Conservation (phyloP, 805 yeast genomes). For the Kodamaea leandrae region DNA sequence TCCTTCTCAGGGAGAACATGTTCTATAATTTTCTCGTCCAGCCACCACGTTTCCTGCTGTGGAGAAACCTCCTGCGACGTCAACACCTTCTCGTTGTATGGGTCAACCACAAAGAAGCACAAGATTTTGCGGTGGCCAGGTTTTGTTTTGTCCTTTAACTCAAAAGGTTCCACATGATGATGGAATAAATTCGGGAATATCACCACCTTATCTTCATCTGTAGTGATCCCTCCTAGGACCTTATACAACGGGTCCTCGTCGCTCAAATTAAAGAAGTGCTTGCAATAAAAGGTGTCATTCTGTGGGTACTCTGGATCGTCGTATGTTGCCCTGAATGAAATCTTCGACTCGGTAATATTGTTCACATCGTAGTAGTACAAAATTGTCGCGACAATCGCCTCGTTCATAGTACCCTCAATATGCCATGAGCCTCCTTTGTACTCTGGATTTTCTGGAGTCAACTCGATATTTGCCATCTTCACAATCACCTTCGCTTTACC, state of each 20-base stretch:
- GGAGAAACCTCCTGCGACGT: constrained; percentile 36
- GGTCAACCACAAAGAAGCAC: constrained; percentile 40
- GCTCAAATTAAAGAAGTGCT: constrained; percentile 25
- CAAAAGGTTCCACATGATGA: constrained; percentile 40
- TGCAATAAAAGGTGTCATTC: constrained; percentile 24
- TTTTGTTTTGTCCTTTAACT: constrained; percentile 32
- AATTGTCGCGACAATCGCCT: constrained; percentile 41
- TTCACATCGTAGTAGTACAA: constrained; percentile 40
- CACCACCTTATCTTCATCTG: constrained; percentile 26
- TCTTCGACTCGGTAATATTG: constrained; percentile 34
- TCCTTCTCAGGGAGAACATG: too few relatives aligned
- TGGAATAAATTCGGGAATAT: constrained; percentile 41
- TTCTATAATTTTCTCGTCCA: too few relatives aligned
- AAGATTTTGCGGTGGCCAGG: constrained; percentile 39
- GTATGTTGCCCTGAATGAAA: constrained; percentile 28
- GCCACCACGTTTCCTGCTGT: constrained; percentile 36
- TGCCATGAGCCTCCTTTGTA: constrained; percentile 45
- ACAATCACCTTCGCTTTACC: constrained; percentile 34
- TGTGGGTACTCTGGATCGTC: constrained; percentile 38
- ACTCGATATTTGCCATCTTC: constrained; percentile 39
- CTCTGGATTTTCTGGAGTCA: constrained; percentile 39
- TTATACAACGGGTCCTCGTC: constrained; percentile 27
- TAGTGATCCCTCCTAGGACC: constrained; percentile 26
- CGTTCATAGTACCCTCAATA: constrained; percentile 41
- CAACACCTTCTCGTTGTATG: constrained; percentile 26